Evolutionary conservation across 2,329 filamentous ascomycete species (phyloP).

Genomic region (Aureobasidium sp.): DNA sequence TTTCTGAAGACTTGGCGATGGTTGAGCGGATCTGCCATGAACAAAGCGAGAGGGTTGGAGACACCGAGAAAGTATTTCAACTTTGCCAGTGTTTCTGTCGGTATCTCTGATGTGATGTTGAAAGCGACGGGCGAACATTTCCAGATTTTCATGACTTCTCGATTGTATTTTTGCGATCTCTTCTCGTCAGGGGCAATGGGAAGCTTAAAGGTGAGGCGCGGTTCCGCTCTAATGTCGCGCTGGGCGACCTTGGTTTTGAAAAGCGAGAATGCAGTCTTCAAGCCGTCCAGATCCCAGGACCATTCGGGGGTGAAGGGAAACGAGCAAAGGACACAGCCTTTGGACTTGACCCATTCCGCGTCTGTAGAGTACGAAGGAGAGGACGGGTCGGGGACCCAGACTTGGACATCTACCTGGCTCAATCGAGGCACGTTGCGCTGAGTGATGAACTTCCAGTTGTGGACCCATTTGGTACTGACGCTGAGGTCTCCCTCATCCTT

Average conservation of each 20-base stretch:
- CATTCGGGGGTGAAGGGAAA: conserved; percentile 49
- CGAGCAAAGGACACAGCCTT: conserved; percentile 57
- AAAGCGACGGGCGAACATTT: conserved; percentile 47
- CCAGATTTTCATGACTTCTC: conserved; percentile 60
- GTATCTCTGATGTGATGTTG: conserved; percentile 40
- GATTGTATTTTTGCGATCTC: conserved; percentile 54
- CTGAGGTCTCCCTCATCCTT: conserved; percentile 36
- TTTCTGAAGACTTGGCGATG: conserved; percentile 54
- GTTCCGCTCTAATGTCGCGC: conserved; percentile 27
- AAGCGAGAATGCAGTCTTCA: conserved; percentile 29
- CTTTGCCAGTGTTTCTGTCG: conserved; percentile 53
- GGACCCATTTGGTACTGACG: conserved; percentile 35
- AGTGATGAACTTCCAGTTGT: conserved; percentile 64
- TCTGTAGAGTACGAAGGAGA: conserved; percentile 43
- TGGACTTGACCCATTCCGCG: conserved; percentile 43
- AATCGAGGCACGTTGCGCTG: conserved; percentile 63
- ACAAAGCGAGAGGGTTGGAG: conserved; percentile 58
- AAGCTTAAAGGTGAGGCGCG: conserved; percentile 53
- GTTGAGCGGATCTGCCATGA: conserved; percentile 53
- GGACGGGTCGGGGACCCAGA: conserved; percentile 63
- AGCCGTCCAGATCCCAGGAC: conserved; percentile 23
- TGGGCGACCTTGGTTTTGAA: conserved; percentile 28
- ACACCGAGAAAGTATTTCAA: conserved; percentile 60
- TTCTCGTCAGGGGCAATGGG: conserved; percentile 55
- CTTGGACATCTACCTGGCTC: conserved; percentile 57